These are phyloP conservation scores for Smallanthus sonchifolius DNA, from an alignment of 129 eudicot species.

Conservation along the genomic window DNA sequence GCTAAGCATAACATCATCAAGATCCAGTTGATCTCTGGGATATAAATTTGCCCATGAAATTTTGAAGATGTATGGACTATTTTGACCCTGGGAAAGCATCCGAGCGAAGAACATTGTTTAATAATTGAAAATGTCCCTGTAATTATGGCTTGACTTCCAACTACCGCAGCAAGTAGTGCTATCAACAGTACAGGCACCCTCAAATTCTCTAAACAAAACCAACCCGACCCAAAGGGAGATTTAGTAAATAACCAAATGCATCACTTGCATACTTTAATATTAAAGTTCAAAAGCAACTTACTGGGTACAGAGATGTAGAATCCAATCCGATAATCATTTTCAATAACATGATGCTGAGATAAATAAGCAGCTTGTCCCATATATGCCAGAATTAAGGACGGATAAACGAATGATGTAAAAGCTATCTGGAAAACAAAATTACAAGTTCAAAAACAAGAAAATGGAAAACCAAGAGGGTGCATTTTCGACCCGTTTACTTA, in stretches of 20 bases:
- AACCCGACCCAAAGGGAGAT: not conserved
- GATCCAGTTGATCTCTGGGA: constrained; percentile 91
- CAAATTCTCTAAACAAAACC: constrained; percentile 44
- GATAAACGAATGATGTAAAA: constrained; percentile 77
- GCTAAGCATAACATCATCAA: constrained; percentile 86
- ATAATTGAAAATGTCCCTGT: constrained; percentile 94
- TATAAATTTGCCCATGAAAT: constrained; percentile 87
- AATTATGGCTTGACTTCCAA: constrained; percentile 96
- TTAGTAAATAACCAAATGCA: not conserved
- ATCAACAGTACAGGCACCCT: constrained; percentile 79
- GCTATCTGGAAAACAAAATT: constrained; percentile 56
- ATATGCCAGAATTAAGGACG: constrained; percentile 84
- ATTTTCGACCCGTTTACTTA: not conserved
- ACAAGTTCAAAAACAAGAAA: not conserved
- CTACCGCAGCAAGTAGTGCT: constrained; percentile 93
- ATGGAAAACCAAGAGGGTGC: not conserved
- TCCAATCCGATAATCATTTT: constrained; percentile 52
- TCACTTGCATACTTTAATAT: not conserved
- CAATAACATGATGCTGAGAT: constrained; percentile 66
- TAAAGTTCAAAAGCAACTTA: constrained; percentile 19
- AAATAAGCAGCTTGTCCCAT: constrained; percentile 99
- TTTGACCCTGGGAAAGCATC: constrained; percentile 88
- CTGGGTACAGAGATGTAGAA: constrained; percentile 97
- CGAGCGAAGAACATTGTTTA: constrained; percentile 88
- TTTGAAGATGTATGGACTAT: constrained; percentile 88